Evolutionary conservation across 2,329 filamentous ascomycete species (phyloP).

Genomic region (Calonectria pteridis): DNA sequence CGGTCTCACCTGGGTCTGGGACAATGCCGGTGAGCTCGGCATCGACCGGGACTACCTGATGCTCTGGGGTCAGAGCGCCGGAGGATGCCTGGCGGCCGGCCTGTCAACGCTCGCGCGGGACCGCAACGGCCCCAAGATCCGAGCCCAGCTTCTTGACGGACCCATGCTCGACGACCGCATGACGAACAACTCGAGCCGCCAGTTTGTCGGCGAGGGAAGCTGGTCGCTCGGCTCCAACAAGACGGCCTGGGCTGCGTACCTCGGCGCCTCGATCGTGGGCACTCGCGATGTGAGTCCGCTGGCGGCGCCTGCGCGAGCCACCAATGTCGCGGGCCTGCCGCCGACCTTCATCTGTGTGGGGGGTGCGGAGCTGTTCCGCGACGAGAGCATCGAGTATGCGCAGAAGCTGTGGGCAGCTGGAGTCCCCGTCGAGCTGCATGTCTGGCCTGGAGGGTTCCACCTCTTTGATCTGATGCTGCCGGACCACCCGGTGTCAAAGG

Average conservation of each 20-base stretch:
- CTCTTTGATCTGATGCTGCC: conserved; percentile 49
- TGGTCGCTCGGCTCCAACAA: conserved; percentile 55
- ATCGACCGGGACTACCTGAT: conserved; percentile 55
- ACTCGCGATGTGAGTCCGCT: conserved; percentile 49
- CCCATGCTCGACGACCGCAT: conserved; percentile 62
- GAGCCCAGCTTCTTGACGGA: conserved; percentile 57
- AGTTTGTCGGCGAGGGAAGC: conserved; percentile 48
- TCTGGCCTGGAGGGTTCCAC: conserved; percentile 58
- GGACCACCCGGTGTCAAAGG: conserved; percentile 24
- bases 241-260: conserved; percentile 56
- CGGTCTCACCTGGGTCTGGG: conserved; percentile 51
- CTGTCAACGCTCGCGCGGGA: conserved; percentile 54
- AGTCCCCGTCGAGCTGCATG: conserved; percentile 57
- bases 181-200: conserved; percentile 46
- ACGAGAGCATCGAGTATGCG: conserved; percentile 56
- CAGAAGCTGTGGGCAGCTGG: conserved; percentile 54
- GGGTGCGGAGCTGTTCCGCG: conserved; percentile 57
- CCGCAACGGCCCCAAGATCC: conserved; percentile 45
- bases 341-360: conserved; percentile 59
- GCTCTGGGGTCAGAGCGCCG: conserved; percentile 58
- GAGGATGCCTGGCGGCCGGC: conserved; percentile 56
- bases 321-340: conserved; percentile 54
- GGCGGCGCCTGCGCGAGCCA: conserved; percentile 52
- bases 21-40: conserved; percentile 53
- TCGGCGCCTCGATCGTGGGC: conserved; percentile 50